A percentile compares a stretch with the other conserved stretches of the same genome.
These are phyloP conservation scores for Lotmaria passim DNA, from an alignment of 208 protist genomes.

Conservation along the genomic window DNA sequence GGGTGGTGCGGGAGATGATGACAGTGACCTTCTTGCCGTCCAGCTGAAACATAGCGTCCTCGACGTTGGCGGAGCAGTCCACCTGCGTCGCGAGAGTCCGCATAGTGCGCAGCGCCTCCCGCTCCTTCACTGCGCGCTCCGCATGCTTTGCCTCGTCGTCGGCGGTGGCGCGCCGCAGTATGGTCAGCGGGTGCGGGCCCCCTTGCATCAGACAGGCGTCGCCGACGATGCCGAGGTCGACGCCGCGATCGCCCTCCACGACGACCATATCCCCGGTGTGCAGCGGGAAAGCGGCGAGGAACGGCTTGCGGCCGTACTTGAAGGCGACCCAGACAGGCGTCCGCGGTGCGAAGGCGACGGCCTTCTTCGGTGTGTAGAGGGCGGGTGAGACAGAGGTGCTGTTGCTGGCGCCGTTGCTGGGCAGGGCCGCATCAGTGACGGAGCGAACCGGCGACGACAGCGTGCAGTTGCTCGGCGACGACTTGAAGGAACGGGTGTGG, in stretches of 20 bases:
- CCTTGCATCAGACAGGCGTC: conserved; percentile 25
- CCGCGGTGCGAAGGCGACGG: conserved; percentile 22
- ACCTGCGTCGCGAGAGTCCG: conserved; percentile 54
- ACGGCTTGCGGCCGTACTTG: conserved; percentile 78
- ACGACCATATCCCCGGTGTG: conserved; percentile 52
- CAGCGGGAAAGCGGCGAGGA: conserved; percentile 40
- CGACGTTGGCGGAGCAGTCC: conserved; percentile 45
- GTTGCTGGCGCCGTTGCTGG: conserved; percentile 14
- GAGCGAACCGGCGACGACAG: conserved; percentile 20
- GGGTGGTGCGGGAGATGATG: conserved; percentile 56
- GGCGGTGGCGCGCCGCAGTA: conserved; percentile 44
- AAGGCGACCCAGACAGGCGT: conserved; percentile 55
- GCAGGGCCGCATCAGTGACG: conserved; percentile 9
- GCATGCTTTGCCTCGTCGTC: conserved; percentile 50
- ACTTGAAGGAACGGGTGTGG: conserved; percentile 15
- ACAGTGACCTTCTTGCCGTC: conserved; percentile 83
- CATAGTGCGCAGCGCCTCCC: conserved; percentile 56
- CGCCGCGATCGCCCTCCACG: conserved; percentile 78
- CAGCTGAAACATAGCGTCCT: conserved; percentile 79
- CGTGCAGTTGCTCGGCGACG: conserved; percentile 12
- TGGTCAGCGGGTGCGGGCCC: not conserved
- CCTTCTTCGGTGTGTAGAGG: conserved; percentile 2
- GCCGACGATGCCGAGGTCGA: conserved; percentile 69
- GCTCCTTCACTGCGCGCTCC: conserved; percentile 45
- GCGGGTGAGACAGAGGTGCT: not conserved